A percentile compares a stretch with the other conserved stretches of the same genome.
These are phyloP conservation scores for Eruca vesicaria DNA, from an alignment of 441 rosid genomes.

Conservation along the genomic window DNA sequence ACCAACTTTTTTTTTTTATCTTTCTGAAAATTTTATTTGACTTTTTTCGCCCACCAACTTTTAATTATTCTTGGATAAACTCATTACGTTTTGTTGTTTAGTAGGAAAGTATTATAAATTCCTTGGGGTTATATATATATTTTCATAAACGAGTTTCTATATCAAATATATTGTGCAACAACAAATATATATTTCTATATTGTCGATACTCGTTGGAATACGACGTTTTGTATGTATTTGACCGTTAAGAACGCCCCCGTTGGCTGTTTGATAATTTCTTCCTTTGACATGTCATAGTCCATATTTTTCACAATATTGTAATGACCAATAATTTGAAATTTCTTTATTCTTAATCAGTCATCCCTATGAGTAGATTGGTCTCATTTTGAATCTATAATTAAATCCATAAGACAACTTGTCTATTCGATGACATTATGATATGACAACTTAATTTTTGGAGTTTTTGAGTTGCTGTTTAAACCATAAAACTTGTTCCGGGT, in stretches of 20 bases:
- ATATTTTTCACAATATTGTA: background rate
- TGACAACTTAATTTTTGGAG: constrained; percentile 15
- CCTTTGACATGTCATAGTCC: background rate
- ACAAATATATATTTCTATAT: background rate
- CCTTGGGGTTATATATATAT: background rate
- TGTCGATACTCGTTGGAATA: background rate
- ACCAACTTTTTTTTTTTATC: background rate
- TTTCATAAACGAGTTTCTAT: background rate
- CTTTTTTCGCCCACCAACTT: background rate
- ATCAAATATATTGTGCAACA: background rate
- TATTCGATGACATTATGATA: constrained; percentile 8
- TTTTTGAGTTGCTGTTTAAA: background rate
- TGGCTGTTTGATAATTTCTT: constrained; percentile 19
- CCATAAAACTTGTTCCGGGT: constrained; percentile 12
- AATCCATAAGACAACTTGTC: background rate
- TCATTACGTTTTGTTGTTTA: background rate
- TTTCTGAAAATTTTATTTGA: background rate
- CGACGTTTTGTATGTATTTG: constrained; percentile 29
- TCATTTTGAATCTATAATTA: constrained; percentile 2
- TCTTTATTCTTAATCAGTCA: constrained; percentile 14
- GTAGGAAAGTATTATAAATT: background rate
- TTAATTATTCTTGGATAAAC: background rate
- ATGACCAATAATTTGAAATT: constrained; percentile 18
- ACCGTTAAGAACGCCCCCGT: constrained; percentile 23
- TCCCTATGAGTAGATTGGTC: constrained; percentile 18